Percentiles rank a stretch among this genome's conserved stretches.
These are phyloP conservation scores for Ogataea trehaloabstinens DNA, from an alignment of 805 yeast genomes.

Conservation along the genomic window DNA sequence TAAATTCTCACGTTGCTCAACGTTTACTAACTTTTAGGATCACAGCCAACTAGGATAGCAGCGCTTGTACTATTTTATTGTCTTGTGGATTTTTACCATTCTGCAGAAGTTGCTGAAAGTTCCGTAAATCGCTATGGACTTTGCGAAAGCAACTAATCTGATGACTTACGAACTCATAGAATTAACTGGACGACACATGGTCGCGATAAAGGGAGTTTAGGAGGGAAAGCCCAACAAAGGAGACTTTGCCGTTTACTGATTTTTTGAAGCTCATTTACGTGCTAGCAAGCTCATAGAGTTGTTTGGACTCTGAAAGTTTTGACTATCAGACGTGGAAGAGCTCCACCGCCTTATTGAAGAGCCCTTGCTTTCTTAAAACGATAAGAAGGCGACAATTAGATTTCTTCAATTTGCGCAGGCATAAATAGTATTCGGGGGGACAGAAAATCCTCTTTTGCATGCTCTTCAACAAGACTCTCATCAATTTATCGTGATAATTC, in stretches of 20 bases:
- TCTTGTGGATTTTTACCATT: not conserved
- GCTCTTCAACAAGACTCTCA: not conserved
- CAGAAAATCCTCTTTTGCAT: not conserved
- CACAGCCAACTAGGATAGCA: not conserved
- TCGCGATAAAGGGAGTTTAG: not conserved
- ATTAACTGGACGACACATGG: not conserved
- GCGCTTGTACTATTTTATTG: not conserved
- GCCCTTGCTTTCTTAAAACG: too few relatives aligned
- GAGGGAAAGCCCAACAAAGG: not conserved
- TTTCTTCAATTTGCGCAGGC: not conserved
- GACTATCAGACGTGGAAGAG: too few relatives aligned
- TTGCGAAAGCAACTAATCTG: too few relatives aligned
- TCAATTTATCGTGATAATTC: not conserved
- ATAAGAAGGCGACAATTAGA: too few relatives aligned
- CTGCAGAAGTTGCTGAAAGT: not conserved
- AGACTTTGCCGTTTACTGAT: not conserved
- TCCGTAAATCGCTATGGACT: slow-evolving; percentile 1
- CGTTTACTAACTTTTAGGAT: slow-evolving; percentile 12
- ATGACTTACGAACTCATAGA: too few relatives aligned
- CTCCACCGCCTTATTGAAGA: too few relatives aligned
- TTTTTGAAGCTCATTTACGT: too few relatives aligned
- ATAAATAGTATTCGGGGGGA: slow-evolving; percentile 1
- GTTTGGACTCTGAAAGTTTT: too few relatives aligned
- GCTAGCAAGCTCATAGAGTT: too few relatives aligned
- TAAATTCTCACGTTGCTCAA: slow-evolving; percentile 14